Base-by-base conservation (phyloP, 495 filamentous ascomycete species). In the Pseudevernia furfuracea region DNA sequence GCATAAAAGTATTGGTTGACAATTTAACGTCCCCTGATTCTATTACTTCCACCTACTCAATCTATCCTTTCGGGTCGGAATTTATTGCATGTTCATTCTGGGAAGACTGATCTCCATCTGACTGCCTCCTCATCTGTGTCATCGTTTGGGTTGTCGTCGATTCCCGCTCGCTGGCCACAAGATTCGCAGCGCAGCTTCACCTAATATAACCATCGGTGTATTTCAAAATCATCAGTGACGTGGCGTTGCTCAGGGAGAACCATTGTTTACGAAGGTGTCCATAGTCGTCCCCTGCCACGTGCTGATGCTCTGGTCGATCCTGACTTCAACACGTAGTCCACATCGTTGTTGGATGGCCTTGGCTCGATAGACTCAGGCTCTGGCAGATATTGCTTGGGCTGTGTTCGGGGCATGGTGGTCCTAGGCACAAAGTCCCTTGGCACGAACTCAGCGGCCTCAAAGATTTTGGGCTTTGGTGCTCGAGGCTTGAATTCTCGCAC, bases 221-320 rank as follows among this genome's bases (percentile, higher is more conserved):
- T 36, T 57, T 10, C 38, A 55, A 8, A 25, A 46, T 5, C 14
- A 17, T 25, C 52, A 34, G 19, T 32, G 19, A 41, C 11, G 44
- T 37, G 39, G 28, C 32, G 10, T 2, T 63, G 9, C 58, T 1
- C 53, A 8, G 25, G 14, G 25, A 41, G 11, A 52, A 12, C 19
- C 21, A 48, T 10, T 3, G 4, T 12, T 36, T 59, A 64, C 10
- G 62, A 59, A 39, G 62, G 62, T 28, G 62, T 64, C 81, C 81
- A 83, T 34, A 83, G 73, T 67, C 82, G 82, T 37, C 81, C 81
- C 52, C 62, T 70, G n/a, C 71, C 71, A 34, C 71, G 60, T 10
- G 71, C 66, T 30, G 66, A 62, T 46, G 68, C 71, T 34, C 71
- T 63, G 9, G 71, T 67, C 3, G 64, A 61, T 23, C 71, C 71